Evolutionary conservation across 2,329 filamentous ascomycete genomes (phyloP), one percentile per base, ranked within the genome.

Genomic region (Epichloe hybrida): DNA sequence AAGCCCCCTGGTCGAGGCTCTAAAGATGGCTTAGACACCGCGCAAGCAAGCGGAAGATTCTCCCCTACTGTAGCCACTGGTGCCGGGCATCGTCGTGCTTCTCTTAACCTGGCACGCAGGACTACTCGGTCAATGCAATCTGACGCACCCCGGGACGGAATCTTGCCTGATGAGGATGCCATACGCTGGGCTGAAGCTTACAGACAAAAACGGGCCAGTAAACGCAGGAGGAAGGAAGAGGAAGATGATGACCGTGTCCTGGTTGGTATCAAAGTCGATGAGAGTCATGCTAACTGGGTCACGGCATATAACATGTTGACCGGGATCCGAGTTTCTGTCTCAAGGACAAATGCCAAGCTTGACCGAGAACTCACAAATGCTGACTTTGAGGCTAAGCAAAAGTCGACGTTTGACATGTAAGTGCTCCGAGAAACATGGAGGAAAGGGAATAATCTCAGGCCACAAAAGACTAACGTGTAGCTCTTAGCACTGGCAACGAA

Each of bases 281-380:
- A 97, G 72, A 86, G 88, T 61, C 93, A 98, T 66, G 86, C 88
- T 58, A 97, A 97, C 67, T 98, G 87, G 83, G 89, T 95, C 43
- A 96, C 89, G 2, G 93, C 93, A 53, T 98, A 98, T 73, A 98
- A 98, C 69, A 98, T 98, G 93, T 78, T 98, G 71, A 98, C 93
- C 39, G 93, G 93, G 56, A 98, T 98, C 64, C 89, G 93, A 51
- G 95, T 97, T 61, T 90, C 88, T 42, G 93, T 98, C 27, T 97
- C 90, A 56, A 79, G 93, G 61, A 95, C 90, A 51, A 97, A 98
- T 64, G 93, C 93, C 43, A 98, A 98, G 71, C 80, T 97, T 66
- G 89, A 97, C 67, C 83, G 91, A 50, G 83, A 89, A 52, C 70
- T 98, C 58, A 95, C 86, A 12, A 84, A 93, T 66, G 87, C 84